Percentiles rank a stretch among this genome's conserved stretches.
phyloP scores from a whole-genome alignment of 345 rosid species.

The Viola odorata region DNA sequence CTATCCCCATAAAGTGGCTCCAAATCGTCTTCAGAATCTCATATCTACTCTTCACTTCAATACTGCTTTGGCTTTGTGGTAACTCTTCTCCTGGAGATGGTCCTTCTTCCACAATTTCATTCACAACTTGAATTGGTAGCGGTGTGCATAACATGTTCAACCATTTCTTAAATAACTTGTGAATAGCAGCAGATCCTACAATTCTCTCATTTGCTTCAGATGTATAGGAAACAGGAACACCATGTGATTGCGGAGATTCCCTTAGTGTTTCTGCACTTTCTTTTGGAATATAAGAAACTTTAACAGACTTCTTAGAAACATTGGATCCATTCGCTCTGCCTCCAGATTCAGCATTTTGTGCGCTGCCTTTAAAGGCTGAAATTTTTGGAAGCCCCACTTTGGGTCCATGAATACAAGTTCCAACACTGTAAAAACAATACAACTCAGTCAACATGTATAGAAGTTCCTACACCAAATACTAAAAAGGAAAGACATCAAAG shows the following conservation, averaged over 20 bases:
- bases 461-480: too few relatives aligned
- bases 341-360: conserved; percentile 9
- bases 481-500: too few relatives aligned
- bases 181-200: conserved; percentile 64
- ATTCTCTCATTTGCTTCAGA: conserved; percentile 51
- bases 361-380: conserved; percentile 72
- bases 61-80: conserved; percentile 24
- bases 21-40: conserved; percentile 38
- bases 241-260: conserved; percentile 56
- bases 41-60: conserved; percentile 25
- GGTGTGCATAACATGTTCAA: conserved; percentile 51
- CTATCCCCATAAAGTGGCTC: conserved; percentile 60
- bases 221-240: conserved; percentile 54
- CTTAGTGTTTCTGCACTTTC: conserved; percentile 48
- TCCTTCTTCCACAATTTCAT: conserved; percentile 48
- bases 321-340: conserved; percentile 14
- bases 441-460: too few relatives aligned
- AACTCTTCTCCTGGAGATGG: conserved; percentile 28
- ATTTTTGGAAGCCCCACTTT: conserved; percentile 51
- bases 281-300: conserved; percentile 61
- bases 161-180: conserved; percentile 78
- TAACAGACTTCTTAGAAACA: conserved; percentile 47
- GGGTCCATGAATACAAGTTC: conserved; percentile 40
- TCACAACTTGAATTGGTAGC: conserved; percentile 43
- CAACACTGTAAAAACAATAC: too few relatives aligned